A percentile compares a stretch with the other conserved stretches of the same genome.
These are phyloP conservation scores for Babesia sp. DNA, from an alignment of 169 alveolate species.

Conservation along the genomic window DNA sequence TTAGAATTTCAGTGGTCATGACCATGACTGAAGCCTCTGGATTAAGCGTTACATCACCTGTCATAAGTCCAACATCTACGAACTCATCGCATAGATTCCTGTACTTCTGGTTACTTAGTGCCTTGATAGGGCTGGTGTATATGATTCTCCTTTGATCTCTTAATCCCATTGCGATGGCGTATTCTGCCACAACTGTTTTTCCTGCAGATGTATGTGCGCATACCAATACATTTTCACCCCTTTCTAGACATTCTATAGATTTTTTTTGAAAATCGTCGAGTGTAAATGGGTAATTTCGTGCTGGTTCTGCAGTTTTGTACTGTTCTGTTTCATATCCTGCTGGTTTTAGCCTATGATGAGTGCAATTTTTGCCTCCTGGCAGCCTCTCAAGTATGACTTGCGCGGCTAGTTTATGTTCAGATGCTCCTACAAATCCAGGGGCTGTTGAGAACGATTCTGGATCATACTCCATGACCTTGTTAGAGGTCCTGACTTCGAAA, in stretches of 20 bases:
- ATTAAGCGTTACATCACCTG: slow-evolving; percentile 99
- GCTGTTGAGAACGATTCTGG: slow-evolving; percentile 25
- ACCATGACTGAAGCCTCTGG: slow-evolving; percentile 97
- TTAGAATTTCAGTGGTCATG: slow-evolving; percentile 98
- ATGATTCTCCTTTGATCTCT: slow-evolving; percentile 95
- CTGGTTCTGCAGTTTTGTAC: slow-evolving; percentile 71
- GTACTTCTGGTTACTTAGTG: slow-evolving; percentile 97
- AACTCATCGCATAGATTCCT: slow-evolving; percentile 96
- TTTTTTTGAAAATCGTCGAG: slow-evolving; percentile 95
- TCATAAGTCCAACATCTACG: slow-evolving; percentile 97
- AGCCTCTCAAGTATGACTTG: slow-evolving; percentile 45
- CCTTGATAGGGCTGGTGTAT: slow-evolving; percentile 99
- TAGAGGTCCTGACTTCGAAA: slow-evolving; percentile 45
- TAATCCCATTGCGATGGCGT: slow-evolving; percentile 97
- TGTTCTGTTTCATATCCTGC: slow-evolving; percentile 35
- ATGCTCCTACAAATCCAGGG: slow-evolving; percentile 6
- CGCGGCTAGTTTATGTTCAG: slow-evolving; percentile 33
- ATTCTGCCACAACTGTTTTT: slow-evolving; percentile 99
- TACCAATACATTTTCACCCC: slow-evolving; percentile 94
- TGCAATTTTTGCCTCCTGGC: slow-evolving; percentile 50
- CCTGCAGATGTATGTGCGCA: slow-evolving; percentile 99
- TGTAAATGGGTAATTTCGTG: slow-evolving; percentile 87
- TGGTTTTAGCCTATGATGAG: slow-evolving; percentile 63
- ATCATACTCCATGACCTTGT: slow-evolving; percentile 33
- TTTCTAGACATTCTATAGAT: slow-evolving; percentile 93